Evolutionary conservation across 2,329 filamentous ascomycete species (phyloP), one percentile per base, ranked within the genome.

Genomic region (Curvularia verruculosa): DNA sequence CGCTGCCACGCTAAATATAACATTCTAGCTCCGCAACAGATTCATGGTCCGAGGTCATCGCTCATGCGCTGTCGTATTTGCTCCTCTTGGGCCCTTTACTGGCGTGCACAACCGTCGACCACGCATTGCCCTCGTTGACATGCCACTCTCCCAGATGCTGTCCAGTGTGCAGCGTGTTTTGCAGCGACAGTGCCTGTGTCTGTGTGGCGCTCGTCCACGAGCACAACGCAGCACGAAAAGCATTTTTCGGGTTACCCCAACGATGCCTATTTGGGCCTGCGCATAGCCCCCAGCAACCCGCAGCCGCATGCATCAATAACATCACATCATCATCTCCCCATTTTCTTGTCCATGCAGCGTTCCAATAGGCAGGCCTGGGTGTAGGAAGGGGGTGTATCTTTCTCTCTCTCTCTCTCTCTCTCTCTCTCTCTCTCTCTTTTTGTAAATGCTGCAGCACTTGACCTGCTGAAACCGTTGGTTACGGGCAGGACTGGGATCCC

Each of bases 1-100:
- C 31, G 31, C 31, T 36, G 31, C 31, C 31, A 41, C 54, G 31
- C 54, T 56, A 56, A 56, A 52, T 56, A 56, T 56, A 56, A 56
- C 54, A 52, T 43, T 37, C 49, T 29, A 43, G 54, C 54, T 56
- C 54, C 54, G 54, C 54, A 56, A 43, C 54, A 52, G 28, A 34
- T 43, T 47, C 41, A 48, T 53, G 29, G 28, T 53, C 54, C 49
- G 49, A 43, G 36, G 4, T 8, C 23, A 9, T 6, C 29, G 31
- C 45, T 51, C 50, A 56, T 56, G 54, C 54, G 37, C 29, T 3
- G 19, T 45, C 43, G 26, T 28, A 49, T 41, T n/a, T 40, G 36
- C 36, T 37, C 7, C 36, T 31, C 46, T 39, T 48, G 31, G 5
- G 31, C 31, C 31, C 28, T 10, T 10, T 19, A 6, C 23, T n/a